phyloP scores from a whole-genome alignment of 2,329 filamentous ascomycete genomes.

The Calonectria pauciramosa region DNA sequence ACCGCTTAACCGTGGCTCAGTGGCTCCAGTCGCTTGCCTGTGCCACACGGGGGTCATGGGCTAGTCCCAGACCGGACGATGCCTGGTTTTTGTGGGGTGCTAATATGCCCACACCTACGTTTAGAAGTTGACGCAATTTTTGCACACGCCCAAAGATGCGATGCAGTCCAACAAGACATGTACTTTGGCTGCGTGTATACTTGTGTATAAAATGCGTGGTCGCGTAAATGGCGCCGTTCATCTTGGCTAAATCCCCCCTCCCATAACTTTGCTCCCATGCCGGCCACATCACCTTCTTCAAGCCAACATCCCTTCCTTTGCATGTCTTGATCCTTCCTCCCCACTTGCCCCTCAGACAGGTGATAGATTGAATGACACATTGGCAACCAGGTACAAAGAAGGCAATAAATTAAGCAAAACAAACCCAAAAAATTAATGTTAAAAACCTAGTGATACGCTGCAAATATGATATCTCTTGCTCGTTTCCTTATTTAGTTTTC shows the following conservation, averaged over 20 bases:
- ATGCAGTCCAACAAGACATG: background rate
- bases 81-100: slow-evolving; percentile 20
- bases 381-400: background rate
- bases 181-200: background rate
- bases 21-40: slow-evolving; percentile 15
- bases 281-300: background rate
- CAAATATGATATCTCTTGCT: background rate
- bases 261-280: background rate
- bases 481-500: background rate
- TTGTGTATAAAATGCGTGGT: background rate
- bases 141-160: slow-evolving; percentile 9
- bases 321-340: background rate
- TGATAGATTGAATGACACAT: background rate
- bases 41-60: slow-evolving; percentile 22
- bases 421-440: background rate
- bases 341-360: slow-evolving; percentile 6
- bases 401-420: background rate
- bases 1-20: slow-evolving; percentile 29
- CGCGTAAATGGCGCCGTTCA: background rate
- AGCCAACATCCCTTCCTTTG: background rate
- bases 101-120: slow-evolving; percentile 35
- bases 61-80: slow-evolving; percentile 37
- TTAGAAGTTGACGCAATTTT: background rate
- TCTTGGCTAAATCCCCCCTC: background rate
- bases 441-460: background rate